Conservation (phyloP, 495 filamentous ascomycete genomes). For the Aspergillus wentii region DNA sequence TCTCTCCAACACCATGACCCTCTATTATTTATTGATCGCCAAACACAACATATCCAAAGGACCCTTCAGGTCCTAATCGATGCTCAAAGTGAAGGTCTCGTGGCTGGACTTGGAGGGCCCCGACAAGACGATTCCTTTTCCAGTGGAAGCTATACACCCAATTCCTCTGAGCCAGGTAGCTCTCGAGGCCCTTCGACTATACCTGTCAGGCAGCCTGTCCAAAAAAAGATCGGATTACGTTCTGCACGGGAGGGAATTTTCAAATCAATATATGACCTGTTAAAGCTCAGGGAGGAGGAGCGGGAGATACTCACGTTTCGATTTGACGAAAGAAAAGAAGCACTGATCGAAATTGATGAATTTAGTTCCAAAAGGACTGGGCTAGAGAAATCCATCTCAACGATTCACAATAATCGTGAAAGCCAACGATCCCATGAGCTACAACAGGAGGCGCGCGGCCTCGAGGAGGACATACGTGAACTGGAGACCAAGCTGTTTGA, state of each 20-base stretch:
- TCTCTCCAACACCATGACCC: constrained; percentile 33
- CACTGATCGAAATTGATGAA: constrained; percentile 54
- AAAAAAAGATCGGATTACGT: constrained; percentile 53
- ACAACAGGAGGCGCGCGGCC: constrained; percentile 43
- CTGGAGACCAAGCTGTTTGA: constrained; percentile 61
- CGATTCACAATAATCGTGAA: constrained; percentile 34
- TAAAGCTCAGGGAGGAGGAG: constrained; percentile 70
- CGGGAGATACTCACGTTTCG: constrained; percentile 53
- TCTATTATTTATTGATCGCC: constrained; percentile 39
- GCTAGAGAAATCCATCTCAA: constrained; percentile 41
- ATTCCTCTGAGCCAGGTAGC: constrained; percentile 17
- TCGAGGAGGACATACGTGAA: constrained; percentile 59
- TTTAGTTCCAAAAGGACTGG: constrained; percentile 50
- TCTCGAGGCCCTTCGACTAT: constrained; percentile 33
- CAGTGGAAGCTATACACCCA: constrained; percentile 45
- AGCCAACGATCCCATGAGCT: constrained; percentile 33
- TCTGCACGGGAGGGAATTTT: constrained; percentile 69
- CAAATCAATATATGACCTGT: constrained; percentile 64
- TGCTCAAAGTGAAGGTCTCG: constrained; percentile 73
- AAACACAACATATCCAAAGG: constrained; percentile 55
- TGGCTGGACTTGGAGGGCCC: constrained; percentile 42
- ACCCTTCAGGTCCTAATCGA: constrained; percentile 80
- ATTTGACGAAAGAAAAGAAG: constrained; percentile 50
- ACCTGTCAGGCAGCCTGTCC: constrained; percentile 58
- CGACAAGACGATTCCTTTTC: constrained; percentile 34